These are phyloP conservation scores for Cornus suecica DNA, from an alignment of 148 eudicot species.

Conservation along the genomic window DNA sequence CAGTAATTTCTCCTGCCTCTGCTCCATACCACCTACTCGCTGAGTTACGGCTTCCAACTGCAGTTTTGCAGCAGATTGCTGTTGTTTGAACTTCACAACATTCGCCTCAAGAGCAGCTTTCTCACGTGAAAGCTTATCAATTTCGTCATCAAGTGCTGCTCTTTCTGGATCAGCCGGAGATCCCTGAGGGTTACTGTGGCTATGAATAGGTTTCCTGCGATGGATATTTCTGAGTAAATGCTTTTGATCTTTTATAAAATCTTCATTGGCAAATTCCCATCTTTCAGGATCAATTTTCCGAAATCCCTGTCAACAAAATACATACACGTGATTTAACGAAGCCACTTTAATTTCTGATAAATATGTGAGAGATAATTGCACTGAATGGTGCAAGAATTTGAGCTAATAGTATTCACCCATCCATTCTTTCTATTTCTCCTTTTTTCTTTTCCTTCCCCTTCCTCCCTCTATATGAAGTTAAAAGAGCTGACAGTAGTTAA, in stretches of 20 bases:
- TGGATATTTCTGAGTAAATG: slow-evolving; percentile 86
- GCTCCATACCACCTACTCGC: slow-evolving; percentile 53
- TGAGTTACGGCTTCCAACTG: slow-evolving; percentile 58
- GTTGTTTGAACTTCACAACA: slow-evolving; percentile 39
- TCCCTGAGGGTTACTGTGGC: slow-evolving; percentile 80
- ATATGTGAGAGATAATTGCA: background rate
- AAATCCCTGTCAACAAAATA: slow-evolving; percentile 60
- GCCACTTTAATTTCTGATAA: background rate
- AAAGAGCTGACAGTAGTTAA: background rate
- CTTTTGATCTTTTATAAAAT: slow-evolving; percentile 73
- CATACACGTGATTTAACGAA: background rate
- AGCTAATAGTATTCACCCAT: background rate
- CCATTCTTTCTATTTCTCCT: too few relatives aligned
- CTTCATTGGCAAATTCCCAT: slow-evolving; percentile 96
- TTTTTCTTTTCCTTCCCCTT: background rate
- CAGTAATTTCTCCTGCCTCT: slow-evolving; percentile 63
- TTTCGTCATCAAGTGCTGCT: slow-evolving; percentile 84
- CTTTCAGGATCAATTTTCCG: slow-evolving; percentile 89
- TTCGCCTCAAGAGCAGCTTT: slow-evolving; percentile 55
- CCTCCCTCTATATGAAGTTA: too few relatives aligned
- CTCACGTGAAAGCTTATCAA: slow-evolving; percentile 74
- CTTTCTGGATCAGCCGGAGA: slow-evolving; percentile 57
- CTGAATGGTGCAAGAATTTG: background rate
- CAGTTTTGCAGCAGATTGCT: slow-evolving; percentile 51
- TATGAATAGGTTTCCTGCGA: slow-evolving; percentile 90